phyloP scores from a whole-genome alignment of 2,329 filamentous ascomycete species.

The Alternaria panax region DNA sequence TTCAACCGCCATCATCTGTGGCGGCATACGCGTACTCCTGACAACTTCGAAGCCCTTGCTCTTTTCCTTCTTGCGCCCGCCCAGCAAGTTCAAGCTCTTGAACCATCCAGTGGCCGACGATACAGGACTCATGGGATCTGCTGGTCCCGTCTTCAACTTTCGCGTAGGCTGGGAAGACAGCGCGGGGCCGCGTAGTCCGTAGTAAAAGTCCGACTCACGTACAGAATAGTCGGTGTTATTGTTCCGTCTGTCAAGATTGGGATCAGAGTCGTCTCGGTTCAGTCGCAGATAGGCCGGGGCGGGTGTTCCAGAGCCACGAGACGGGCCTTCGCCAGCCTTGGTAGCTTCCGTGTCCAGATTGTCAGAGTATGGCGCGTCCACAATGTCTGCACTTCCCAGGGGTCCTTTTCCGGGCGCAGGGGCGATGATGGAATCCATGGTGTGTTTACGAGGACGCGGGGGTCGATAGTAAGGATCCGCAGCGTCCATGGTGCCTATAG shows the following conservation, averaged over 20 bases:
- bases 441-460: slow-evolving; percentile 71
- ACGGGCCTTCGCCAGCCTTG: slow-evolving; percentile 44
- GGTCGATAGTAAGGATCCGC: slow-evolving; percentile 88
- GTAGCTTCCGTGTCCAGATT: slow-evolving; percentile 45
- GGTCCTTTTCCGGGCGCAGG: slow-evolving; percentile 55
- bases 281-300: slow-evolving; percentile 62
- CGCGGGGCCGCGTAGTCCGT: slow-evolving; percentile 87
- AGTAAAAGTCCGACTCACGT: slow-evolving; percentile 96
- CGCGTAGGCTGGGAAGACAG: slow-evolving; percentile 81
- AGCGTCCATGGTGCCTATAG: slow-evolving; percentile 46
- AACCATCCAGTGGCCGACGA: slow-evolving; percentile 92
- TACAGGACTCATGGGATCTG: slow-evolving; percentile 90
- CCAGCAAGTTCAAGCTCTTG: slow-evolving; percentile 69
- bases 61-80: slow-evolving; percentile 90
- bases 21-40: slow-evolving; percentile 82
- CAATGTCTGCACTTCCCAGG: slow-evolving; percentile 57
- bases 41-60: slow-evolving; percentile 98
- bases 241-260: slow-evolving; percentile 62
- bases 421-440: slow-evolving; percentile 62
- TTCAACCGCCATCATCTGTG: slow-evolving; percentile 70
- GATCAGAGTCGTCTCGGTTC: slow-evolving; percentile 59
- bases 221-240: slow-evolving; percentile 85
- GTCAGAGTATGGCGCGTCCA: slow-evolving; percentile 56
- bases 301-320: slow-evolving; percentile 41
- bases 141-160: slow-evolving; percentile 89